Evolutionary conservation across 352 stramenopile genomes (phyloP).

Genomic region (Pythium sp.): DNA sequence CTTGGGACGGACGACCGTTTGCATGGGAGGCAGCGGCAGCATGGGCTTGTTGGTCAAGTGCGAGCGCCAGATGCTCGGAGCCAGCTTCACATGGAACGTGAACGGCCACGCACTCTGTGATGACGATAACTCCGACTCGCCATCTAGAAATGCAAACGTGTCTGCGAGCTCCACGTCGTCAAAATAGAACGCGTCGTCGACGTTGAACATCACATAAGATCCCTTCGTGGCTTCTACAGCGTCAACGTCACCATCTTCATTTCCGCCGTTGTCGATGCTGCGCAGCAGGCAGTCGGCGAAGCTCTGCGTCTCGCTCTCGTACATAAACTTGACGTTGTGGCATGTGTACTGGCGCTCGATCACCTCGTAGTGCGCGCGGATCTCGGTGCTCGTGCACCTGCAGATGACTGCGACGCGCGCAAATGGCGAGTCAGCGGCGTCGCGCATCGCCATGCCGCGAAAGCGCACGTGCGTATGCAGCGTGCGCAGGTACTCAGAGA

Average conservation of each 20-base stretch:
- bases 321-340: slow-evolving; percentile 33
- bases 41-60: slow-evolving; percentile 58
- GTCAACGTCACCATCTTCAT: background rate
- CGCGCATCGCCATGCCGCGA: slow-evolving; percentile 20
- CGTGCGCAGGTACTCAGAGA: slow-evolving; percentile 54
- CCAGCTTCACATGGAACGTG: slow-evolving; percentile 72
- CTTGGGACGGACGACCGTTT: slow-evolving; percentile 3
- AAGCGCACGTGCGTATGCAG: slow-evolving; percentile 31
- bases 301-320: slow-evolving; percentile 23
- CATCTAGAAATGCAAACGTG: slow-evolving; percentile 21
- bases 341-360: slow-evolving; percentile 25
- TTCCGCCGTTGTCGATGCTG: slow-evolving; percentile 16
- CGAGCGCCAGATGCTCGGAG: slow-evolving; percentile 72
- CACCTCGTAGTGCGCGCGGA: slow-evolving; percentile 30
- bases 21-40: slow-evolving; percentile 40
- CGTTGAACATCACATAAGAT: slow-evolving; percentile 43
- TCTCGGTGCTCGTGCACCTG: slow-evolving; percentile 31
- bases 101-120: slow-evolving; percentile 29
- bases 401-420: slow-evolving; percentile 33
- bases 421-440: slow-evolving; percentile 20
- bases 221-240: background rate
- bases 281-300: slow-evolving; percentile 35
- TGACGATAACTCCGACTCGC: background rate
- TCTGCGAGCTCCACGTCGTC: slow-evolving; percentile 41
- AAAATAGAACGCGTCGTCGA: slow-evolving; percentile 66